Evolutionary conservation across 169 alveolate genomes (phyloP).

Genomic region (Eimeria maxima): DNA sequence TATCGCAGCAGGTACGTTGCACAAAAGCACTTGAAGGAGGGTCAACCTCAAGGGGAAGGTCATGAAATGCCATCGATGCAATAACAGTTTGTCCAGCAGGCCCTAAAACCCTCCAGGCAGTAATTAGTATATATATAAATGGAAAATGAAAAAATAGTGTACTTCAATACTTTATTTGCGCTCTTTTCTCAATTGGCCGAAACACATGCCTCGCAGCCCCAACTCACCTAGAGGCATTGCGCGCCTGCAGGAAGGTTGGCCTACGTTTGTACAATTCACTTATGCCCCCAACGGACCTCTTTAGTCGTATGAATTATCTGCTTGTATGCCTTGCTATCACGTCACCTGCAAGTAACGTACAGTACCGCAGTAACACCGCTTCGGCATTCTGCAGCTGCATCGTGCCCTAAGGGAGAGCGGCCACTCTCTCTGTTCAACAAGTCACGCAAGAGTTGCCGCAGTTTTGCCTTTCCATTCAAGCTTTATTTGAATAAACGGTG

Average conservation of each 20-base stretch:
- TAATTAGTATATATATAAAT: background rate
- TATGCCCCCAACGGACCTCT: background rate
- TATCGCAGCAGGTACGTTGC: background rate
- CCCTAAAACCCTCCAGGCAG: background rate
- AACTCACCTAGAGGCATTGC: background rate
- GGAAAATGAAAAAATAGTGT: background rate
- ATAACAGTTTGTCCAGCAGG: background rate
- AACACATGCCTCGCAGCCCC: slow-evolving; percentile 15
- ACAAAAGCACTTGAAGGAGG: background rate
- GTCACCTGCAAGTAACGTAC: no score
- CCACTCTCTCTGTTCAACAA: background rate
- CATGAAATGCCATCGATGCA: background rate
- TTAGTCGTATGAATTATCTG: no score
- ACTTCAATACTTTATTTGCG: background rate
- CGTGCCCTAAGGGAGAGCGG: background rate
- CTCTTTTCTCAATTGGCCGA: background rate
- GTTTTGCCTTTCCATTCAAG: no score
- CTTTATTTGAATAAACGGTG: background rate
- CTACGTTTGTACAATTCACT: background rate
- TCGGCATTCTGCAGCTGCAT: no score
- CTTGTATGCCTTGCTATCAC: no score
- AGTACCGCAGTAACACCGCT: no score
- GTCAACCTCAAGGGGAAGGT: background rate
- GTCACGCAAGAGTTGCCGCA: background rate
- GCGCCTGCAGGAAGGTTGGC: background rate